These are phyloP conservation scores for Populus hybrid DNA, from an alignment of 441 rosid species.

Conservation along the genomic window DNA sequence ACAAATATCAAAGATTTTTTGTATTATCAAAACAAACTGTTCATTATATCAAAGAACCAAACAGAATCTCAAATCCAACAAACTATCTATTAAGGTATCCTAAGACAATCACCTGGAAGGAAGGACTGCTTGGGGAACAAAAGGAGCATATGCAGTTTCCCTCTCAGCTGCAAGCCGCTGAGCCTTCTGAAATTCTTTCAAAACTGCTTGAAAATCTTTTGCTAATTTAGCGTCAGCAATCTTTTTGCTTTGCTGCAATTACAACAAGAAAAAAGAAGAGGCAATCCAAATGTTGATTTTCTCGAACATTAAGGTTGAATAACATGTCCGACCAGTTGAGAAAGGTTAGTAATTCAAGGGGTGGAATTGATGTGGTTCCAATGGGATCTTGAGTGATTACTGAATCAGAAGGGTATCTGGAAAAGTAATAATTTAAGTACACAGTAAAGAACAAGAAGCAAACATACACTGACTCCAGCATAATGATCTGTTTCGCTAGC, in stretches of 20 bases:
- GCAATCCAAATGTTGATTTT: not conserved
- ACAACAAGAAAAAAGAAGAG: not conserved
- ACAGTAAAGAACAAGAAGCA: not conserved
- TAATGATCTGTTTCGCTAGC: constrained; percentile 85
- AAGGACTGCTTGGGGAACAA: constrained; percentile 56
- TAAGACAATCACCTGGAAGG: constrained; percentile 56
- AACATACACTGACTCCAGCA: constrained; percentile 69
- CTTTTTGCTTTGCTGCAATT: constrained; percentile 40
- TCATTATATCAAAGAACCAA: not conserved
- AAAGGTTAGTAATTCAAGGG: not conserved
- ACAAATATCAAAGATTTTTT: not conserved
- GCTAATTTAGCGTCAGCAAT: constrained; percentile 93
- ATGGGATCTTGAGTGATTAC: not conserved
- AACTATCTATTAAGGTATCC: not conserved
- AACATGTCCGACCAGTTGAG: not conserved
- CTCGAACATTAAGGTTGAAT: not conserved
- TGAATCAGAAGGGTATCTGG: not conserved
- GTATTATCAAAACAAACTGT: not conserved
- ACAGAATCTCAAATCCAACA: not conserved
- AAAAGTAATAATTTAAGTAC: not conserved
- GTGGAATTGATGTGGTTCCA: not conserved
- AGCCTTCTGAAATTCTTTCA: constrained; percentile 94
- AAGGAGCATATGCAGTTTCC: constrained; percentile 83
- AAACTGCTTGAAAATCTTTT: constrained; percentile 87
- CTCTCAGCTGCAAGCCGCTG: constrained; percentile 89